Percentiles rank a stretch among this genome's conserved stretches.
Conservation (phyloP, 306 rosid species). For the Lotus japonicus region DNA sequence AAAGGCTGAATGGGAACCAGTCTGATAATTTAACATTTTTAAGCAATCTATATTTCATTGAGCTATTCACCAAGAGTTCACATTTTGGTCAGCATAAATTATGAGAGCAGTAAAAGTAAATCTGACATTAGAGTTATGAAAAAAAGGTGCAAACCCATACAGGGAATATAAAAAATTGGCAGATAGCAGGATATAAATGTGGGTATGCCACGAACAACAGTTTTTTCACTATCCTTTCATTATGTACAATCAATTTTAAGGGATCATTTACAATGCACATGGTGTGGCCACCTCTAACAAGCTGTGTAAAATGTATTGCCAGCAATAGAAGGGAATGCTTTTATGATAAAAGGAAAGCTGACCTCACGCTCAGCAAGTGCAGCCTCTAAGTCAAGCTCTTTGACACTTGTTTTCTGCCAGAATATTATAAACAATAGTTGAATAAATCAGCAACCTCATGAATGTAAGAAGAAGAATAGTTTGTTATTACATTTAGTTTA, state of each 20-base stretch:
- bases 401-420: conserved; percentile 78
- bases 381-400: conserved; percentile 88
- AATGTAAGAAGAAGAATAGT: neutral
- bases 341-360: conserved; percentile 20
- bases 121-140: neutral
- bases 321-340: neutral
- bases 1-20: neutral
- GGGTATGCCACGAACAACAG: neutral
- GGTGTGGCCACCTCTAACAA: conserved; percentile 1
- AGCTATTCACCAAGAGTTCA: neutral
- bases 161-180: neutral
- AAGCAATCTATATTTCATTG: neutral
- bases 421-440: conserved; percentile 24
- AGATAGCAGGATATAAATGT: neutral
- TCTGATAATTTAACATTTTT: neutral
- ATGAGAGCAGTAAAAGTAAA: neutral
- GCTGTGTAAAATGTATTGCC: neutral
- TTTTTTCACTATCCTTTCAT: neutral
- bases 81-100: conserved; percentile 4
- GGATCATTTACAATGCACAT: neutral
- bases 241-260: neutral
- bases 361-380: conserved; percentile 92
- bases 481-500: neutral
- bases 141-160: conserved; percentile 5
- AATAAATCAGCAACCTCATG: conserved; percentile 20